Base-by-base conservation (phyloP, 2,329 filamentous ascomycete species). In the Neophaeococcomyces mojaviensis region DNA sequence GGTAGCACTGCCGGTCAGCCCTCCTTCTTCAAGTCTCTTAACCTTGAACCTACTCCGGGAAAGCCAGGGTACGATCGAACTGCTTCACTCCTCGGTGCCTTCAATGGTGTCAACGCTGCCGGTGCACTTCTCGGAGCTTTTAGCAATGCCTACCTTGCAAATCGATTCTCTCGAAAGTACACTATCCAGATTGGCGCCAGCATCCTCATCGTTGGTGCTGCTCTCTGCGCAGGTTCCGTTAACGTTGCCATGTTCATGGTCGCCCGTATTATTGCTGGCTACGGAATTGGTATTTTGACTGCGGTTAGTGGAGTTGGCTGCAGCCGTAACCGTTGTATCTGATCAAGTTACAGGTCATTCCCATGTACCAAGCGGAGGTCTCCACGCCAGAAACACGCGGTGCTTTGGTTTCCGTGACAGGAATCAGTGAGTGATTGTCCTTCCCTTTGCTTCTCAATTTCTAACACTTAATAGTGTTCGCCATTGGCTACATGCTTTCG, bases 1-100 rank as follows among this genome's bases (percentile, higher is more conserved):
- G 63, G 65, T 10, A 68, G 46, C 30, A 71, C 68, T 1, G 63
- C 72, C 40, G 70, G 70, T 2, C 69, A 72, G 47, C 68, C 69
- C 3, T 64, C 59, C 31, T 72, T 72, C 59, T 71, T 68, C 55
- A 58, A 53, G 4, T 67, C 65, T 54, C 64, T 72, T 39, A 50
- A 64, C 24, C 61, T 72, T 10, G 40, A 44, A 26, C 64, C 65
- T 4, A 45, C 61, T 5, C 55, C 60, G 46, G 64, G 61, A 8
- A 57, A 65, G 43, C 61, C 66, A 2, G 67, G 66, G 18, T 71
- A 71, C 50, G 52, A 51, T 1, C 64, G 65, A 36, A 70, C 69
- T 1, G 62, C 66, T 3, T 63, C 65, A 47, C 60, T 68, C 16
- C 67, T 70, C 35, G 69, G 66, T 26, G 69, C 68, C 16, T 60